Evolutionary conservation across 2,329 filamentous ascomycete genomes (phyloP), one percentile per base, ranked within the genome.

Genomic region (Ampelomyces quisqualis): DNA sequence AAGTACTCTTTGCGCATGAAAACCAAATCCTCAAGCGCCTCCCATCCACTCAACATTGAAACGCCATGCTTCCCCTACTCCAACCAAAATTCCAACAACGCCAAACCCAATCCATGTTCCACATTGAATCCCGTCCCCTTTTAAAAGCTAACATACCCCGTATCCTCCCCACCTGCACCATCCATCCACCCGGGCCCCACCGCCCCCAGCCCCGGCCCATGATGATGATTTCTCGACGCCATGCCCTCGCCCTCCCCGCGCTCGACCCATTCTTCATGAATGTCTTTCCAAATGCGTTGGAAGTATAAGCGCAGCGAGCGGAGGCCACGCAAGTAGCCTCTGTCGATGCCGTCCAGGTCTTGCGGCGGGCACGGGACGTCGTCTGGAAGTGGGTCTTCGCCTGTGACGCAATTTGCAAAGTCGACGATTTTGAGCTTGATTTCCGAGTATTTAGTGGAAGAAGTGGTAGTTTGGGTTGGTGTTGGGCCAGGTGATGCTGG

Each of bases 361-460:
- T 81, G 78, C 4, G 93, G 93, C 10, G 93, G 93, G 56, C 91
- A 96, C 13, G 75, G 71, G 2, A 75, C 70, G 44, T 81, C 75
- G 8, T 82, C 70, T 1, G 77, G 71, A 3, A 80, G 59, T 34
- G 71, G 65, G 58, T 95, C 90, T 52, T 93, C 86, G 3, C 88
- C 87, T 1, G 90, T 97, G 23, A 97, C 84, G 61, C 91, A 96
- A 66, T 98, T 98, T 50, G 93, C 93, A 72, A 98, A 98, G 69
- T 98, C 93, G 42, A 95, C 91, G 67, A 98, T 94, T 70, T 96
- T 96, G 71, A 98, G 84, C 67, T 95, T 88, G 62, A 95, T 90
- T 32, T 78, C 74, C 4, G 71, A 62, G 5, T 59, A 56, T 23
- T 63, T 66, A 31, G 55, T 56, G n/a, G 45, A 26, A 8, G 46